Evolutionary conservation across 257 asterid genomes (phyloP), one percentile per base, ranked within the genome.

Genomic region (Primulina tabacum): DNA sequence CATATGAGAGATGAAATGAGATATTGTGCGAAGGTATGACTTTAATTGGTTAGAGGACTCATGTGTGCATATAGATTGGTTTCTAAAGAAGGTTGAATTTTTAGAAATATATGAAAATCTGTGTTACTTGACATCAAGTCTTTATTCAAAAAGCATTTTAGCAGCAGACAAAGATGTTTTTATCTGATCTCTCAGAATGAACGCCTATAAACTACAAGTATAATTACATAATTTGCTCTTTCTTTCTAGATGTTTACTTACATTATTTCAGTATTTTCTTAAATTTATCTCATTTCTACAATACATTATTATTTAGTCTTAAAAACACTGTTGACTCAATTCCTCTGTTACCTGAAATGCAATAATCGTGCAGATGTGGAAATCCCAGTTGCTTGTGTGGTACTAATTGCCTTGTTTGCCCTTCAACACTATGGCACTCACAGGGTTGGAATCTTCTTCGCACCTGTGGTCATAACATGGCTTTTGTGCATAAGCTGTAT

Each of bases 381-480:
- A 83, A 87, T 92, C 71, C 95, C 96, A 29, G 83, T 75, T 73
- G 77, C 95, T 71, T 92, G 98, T 81, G 65, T 79, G 79, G 79
- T 92, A 75, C 87, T 92, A 87, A 81, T 92, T 67, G 93, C 85
- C 60, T 85, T 92, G 86, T 92, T 89, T 78, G 82, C 88, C 79
- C 96, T 92, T 74, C 98, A 92, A 81, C 98, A 92, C 72, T 92
- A 92, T 64, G 98, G 98, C 59, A 92, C 98, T 79, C 96, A 89
- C 85, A 81, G 88, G 83, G 87, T 92, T n/a, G 98, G 98, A 14
- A 86, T 85, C 84, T 79, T 92, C 79, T 92, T 92, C 43, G 96
- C 98, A 4, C 98, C 98, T 5, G 88, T 92, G 35, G 96, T 92
- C 73, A 72, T 89, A 64, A 76, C 79, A 34, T 92, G 98, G 96